Evolutionary conservation across 495 filamentous ascomycete genomes (phyloP), one percentile per base, ranked within the genome.

Genomic region (Talaromyces trachyspermus): DNA sequence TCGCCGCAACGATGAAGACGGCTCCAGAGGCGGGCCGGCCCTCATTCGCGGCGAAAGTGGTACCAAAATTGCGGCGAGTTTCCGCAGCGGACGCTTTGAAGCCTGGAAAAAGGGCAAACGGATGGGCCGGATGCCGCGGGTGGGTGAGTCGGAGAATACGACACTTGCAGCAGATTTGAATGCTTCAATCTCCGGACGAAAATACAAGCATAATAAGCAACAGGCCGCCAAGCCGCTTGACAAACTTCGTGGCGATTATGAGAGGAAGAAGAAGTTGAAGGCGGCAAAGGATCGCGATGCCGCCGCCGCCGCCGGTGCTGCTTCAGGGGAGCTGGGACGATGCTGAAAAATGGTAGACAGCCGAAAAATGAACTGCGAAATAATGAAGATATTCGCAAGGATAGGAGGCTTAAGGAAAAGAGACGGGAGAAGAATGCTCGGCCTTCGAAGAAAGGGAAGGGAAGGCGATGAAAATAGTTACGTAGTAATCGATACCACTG

Each of bases 1-100:
- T 2, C 76, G 83, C 20, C 81, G 79, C 50, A 95, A 97, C 72
- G 92, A 97, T 64, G 87, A 94, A 56, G 92, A 96, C 70, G 94
- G 92, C 14, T 88, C 82, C 40, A 85, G 85, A 62, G 88, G 89
- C 41, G 55, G 51, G 18, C 70, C 70, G n/a, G 85, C 82, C 47
- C 80, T 95, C 66, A 85, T 98, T 32, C 76, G 80, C 39, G 89
- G 94, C 48, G 92, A 98, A 68, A 85, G 79, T 60, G 92, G 92
- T 37, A 88, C 88, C 69, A 97, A 96, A 75, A 95, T 98, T 49
- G 86, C 92, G 1, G 87, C 92, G 36, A 83, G 74, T 51, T 96
- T 97, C 78, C 81, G 89, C 54, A 90, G 84, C 60, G 92, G 94
- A 29, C 81, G 94, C 23, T 98, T 95, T 65, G 88, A 96, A 49